Percentiles rank a stretch among this genome's conserved stretches.
These are phyloP conservation scores for Leccinum pallidistipes DNA, from an alignment of 1,284 basidiomycete species.

Conservation along the genomic window DNA sequence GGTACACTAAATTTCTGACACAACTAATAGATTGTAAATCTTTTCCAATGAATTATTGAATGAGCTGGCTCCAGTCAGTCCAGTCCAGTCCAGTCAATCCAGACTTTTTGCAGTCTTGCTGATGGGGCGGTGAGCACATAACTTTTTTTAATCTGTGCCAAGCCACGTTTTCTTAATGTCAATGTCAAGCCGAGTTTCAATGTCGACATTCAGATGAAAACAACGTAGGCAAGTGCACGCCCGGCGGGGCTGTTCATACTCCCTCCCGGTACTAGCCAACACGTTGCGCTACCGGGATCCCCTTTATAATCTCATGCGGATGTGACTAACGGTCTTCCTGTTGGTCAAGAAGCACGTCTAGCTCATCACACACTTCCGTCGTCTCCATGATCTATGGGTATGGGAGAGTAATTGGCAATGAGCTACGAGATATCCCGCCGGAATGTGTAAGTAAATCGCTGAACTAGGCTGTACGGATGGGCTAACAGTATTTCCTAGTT, in stretches of 20 bases:
- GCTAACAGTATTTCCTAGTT: constrained; percentile 27
- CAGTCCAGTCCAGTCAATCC: too few relatives aligned
- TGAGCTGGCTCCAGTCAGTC: too few relatives aligned
- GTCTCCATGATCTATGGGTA: constrained; percentile 29
- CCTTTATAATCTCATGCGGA: constrained; percentile 32
- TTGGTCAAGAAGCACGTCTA: constrained; percentile 18
- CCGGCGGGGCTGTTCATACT: constrained; percentile 27
- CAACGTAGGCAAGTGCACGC: constrained; percentile 16
- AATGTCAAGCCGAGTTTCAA: constrained; percentile 19
- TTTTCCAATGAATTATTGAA: too few relatives aligned
- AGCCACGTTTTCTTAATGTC: constrained; percentile 33
- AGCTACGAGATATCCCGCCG: constrained; percentile 34
- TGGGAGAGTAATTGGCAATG: constrained; percentile 34
- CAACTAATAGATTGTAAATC: too few relatives aligned
- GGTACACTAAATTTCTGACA: too few relatives aligned
- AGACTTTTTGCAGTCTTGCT: too few relatives aligned
- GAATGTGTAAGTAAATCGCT: constrained; percentile 27
- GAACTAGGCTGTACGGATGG: neutral
- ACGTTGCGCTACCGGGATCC: constrained; percentile 22
- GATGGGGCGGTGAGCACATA: constrained; percentile 8
- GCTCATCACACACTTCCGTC: constrained; percentile 15
- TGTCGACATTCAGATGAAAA: constrained; percentile 17
- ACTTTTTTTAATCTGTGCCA: constrained; percentile 11
- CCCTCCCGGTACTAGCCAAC: constrained; percentile 19
- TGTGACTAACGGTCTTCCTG: constrained; percentile 18